Evolutionary conservation across 139 green algal genomes (phyloP), one percentile per base, ranked within the genome.

Genomic region (Dunaliella primolecta): DNA sequence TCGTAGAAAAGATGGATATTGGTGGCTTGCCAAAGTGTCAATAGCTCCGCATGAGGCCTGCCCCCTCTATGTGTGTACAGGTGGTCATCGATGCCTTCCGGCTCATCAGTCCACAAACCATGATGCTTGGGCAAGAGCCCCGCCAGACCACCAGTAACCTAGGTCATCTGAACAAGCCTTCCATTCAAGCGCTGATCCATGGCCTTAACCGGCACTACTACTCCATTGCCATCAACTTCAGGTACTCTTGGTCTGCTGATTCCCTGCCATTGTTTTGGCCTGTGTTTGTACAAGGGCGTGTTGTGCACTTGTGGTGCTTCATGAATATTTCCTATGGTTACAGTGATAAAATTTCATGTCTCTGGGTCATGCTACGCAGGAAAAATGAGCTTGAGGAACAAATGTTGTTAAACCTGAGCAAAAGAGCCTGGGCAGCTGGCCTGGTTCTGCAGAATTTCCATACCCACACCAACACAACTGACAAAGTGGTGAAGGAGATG

Each of bases 191-290:
- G 7, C 92, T 99, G 37, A 99, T 99, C 90, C 97, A 99, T 84
- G 97, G 97, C 71, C 93, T 99, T 25, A 99, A 99, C 92, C 64
- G 97, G 55, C 97, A 99, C 92, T 99, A 99, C 90, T 99, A 99
- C 94, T 97, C 92, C 84, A 98, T 99, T n/a, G 95, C 92, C 77
- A 99, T 99, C 89, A 98, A 96, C 88, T 99, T 99, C 90, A 90
- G 95, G 91, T 93, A 77, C 75, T 24, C n/a, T n/a, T n/a, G n/a
- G n/a, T n/a, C n/a, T n/a, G n/a, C n/a, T n/a, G 36, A 30, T n/a
- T 38, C 30, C n/a, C 20, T 80, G 75, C 75, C 24, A 30, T 75
- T 30, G 25, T 75, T 24, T 30, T 75, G 64, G 24, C 64, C 64
- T 75, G 29, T 72, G 56, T 20, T 72, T n/a, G n/a, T n/a, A n/a